Conservation (phyloP, 1,284 basidiomycete species). For the Agaricales sp. region DNA sequence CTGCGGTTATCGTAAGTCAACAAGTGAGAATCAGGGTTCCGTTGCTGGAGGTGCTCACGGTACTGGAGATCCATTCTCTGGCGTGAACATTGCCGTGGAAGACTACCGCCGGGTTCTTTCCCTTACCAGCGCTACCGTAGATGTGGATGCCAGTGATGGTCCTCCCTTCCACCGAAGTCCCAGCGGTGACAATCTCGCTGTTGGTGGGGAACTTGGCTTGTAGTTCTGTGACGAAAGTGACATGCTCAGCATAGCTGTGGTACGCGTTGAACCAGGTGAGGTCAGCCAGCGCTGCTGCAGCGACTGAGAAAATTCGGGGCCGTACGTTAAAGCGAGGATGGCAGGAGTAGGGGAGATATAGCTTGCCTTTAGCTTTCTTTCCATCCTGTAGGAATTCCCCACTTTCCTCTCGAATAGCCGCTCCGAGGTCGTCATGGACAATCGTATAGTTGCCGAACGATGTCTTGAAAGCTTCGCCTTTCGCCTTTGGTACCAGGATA, state of each 20-base stretch:
- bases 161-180: neutral
- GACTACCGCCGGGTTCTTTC: neutral
- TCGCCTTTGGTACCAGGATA: neutral
- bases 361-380: neutral
- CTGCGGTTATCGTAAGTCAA: too few relatives aligned
- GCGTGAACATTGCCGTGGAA: constrained; percentile 1
- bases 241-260: neutral
- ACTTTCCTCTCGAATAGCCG: neutral
- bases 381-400: neutral
- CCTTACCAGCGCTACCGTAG: neutral
- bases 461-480: neutral
- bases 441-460: neutral
- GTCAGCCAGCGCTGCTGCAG: neutral
- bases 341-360: neutral
- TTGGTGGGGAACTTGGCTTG: neutral
- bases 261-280: constrained; percentile 1
- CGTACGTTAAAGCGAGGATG: too few relatives aligned
- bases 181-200: constrained; percentile 1
- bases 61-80: neutral
- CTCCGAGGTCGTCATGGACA: neutral
- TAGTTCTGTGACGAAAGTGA: neutral
- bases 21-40: too few relatives aligned
- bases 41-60: too few relatives aligned
- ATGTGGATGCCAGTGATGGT: neutral
- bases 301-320: neutral